Evolutionary conservation across 805 yeast genomes (phyloP), one percentile per base, ranked within the genome.

Genomic region (Pichia insulana): DNA sequence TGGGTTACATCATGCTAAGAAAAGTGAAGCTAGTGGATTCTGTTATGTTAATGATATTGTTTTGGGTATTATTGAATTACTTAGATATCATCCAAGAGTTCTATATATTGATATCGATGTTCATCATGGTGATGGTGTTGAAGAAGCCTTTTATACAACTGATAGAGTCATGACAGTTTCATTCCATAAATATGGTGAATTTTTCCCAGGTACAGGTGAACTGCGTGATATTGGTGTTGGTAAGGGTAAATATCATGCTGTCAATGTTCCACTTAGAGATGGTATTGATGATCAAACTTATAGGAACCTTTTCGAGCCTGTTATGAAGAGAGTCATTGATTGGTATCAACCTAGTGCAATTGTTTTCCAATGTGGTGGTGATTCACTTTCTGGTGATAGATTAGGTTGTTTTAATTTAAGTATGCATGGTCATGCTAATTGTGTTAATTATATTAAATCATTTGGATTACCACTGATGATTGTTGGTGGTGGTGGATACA

Each of bases 331-430:
- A 45, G 74, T 80, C 49, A 74, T 80, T 69, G 86, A 80, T 50
- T 80, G 86, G 83, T 92, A 83, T 64, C 95, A 85, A 63, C 99
- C 99, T 2, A 78, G 94, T 8, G 97, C 95, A 0, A 83, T 92
- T 47, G 96, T 92, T n/a, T 76, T 89, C 50, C 99, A 92, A 64
- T 88, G 97, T 68, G 99, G 99, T 37, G 98, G 97, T 25, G 99
- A 92, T 61, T 89, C 97, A 2, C 70, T 92, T 40, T 87, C 95
- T 33, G 96, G 97, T 34, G 99, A 92, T 68, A 75, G 95, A 53
- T 70, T 94, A 45, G 98, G 99, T 27, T 86, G 96, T 56, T 94
- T 94, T 68, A 92, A 94, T 59, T 73, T 92, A 49, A 86, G 92
- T 43, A 89, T 90, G 76, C 71, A 70, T 43, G 97, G 96, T 0